Evolutionary conservation across 306 rosid species (phyloP), one percentile per base, ranked within the genome.

Genomic region (Astragalus glycyphyllos): DNA sequence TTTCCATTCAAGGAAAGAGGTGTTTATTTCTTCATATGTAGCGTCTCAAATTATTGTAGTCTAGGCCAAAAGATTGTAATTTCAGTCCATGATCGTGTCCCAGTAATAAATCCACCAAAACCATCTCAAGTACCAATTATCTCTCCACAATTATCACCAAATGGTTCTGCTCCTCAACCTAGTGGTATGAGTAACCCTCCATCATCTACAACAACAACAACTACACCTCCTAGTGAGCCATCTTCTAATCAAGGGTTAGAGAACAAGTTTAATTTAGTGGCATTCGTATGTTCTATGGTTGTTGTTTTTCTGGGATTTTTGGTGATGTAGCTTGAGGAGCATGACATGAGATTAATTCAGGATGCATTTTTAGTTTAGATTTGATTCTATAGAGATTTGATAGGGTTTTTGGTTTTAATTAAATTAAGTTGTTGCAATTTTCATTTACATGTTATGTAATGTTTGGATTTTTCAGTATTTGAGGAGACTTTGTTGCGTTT

Each of bases 51-150:
- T 50, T 77, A 77, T 58, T 82, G 85, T 69, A 26, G 26, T 14
- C n/a, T 77, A 38, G 85, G 85, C 26, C 82, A 82, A 64, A 82
- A 68, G 48, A 6, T 81, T 14, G 63, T 31, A 1, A 73, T 73
- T 9, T 4, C 44, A 31, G 77, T 81, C 37, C 85, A 82, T 15
- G 60, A 73, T 7, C 5, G 14, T 31, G 1, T 66, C 1, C 20
- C 23, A 17, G 0, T 41, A 41, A 29, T 0, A 48, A 57, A 7
- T 4, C 59, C 84, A 2, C 78, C 81, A 56, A 5, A 73, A 34
- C 69, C 67, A 57, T 20, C 77, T 11, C 40, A 16, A 17, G 32
- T 7, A 2, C 23, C 71, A 13, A 45, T 46, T 41, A 8, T 61
- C 11, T 31, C 79, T 34, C 31, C 78, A n/a, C 63, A 59, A 7